Base-by-base conservation (phyloP, 805 yeast genomes). In the Pichia nakasei region DNA sequence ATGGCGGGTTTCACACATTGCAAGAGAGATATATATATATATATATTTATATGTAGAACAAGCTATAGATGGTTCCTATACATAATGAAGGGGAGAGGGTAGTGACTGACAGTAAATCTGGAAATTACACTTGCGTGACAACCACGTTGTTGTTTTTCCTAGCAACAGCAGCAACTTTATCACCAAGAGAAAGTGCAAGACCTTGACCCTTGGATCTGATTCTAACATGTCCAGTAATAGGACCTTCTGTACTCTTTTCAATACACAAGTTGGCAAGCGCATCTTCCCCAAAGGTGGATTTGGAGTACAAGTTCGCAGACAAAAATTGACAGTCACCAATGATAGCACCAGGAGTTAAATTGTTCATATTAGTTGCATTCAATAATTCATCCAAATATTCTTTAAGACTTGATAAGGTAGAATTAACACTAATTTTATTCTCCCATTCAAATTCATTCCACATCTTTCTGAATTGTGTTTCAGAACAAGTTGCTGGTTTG, bases 371-470 rank as follows among this genome's bases (percentile, higher is more conserved):
- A 4, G 98, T 93, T 39, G 86, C 89, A 46, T 72, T 68, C 67
- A 85, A 68, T 54, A 93, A 68, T 56, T 76, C 81, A 47, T 80
- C 83, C 63, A 93, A 70, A 65, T 86, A 93, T 38, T 77, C 85
- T 58, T 82, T 80, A 58, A 94, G 73, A 2, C 85, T 67, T 27
- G 74, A 63, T 50, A 81, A 69, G 43, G 71, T 73, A 2, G 94
- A 78, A 53, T 82, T 80, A 60, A 93, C 85, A 48, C 89, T 85
- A 54, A 93, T 89, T 70, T 93, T 93, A 70, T 93, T 93, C 66
- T 93, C 98, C 98, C 98, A 93, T 68, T 93, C 99, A 61, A 94
- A 93, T 63, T 89, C 97, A 62, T 88, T 87, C 99, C 99, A 93
- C 97, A 89, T 91, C 57, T 80, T 76, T 59, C 98, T 84, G 84